These are phyloP conservation scores for Crassisporium funariophilum DNA, from an alignment of 768 basidiomycete species.

Conservation along the genomic window DNA sequence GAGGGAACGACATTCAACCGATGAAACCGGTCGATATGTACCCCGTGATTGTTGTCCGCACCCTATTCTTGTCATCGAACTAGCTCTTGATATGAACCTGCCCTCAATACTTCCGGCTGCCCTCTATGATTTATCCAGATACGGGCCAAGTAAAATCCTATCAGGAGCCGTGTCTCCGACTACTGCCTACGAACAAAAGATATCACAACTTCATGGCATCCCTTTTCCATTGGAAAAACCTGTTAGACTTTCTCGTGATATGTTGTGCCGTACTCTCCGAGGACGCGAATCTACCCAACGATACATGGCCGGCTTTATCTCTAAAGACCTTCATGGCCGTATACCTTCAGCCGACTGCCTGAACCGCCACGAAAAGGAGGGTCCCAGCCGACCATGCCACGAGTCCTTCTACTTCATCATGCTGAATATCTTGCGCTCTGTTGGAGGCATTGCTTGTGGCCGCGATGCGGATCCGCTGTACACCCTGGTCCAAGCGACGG, in stretches of 20 bases:
- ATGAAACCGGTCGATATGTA: conserved; percentile 51
- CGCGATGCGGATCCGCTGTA: conserved; percentile 76
- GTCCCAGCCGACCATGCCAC: conserved; percentile 45
- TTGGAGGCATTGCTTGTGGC: conserved; percentile 71
- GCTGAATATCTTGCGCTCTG: conserved; percentile 69
- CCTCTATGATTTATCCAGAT: conserved; percentile 74
- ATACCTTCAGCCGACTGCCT: conserved; percentile 50
- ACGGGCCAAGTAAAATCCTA: conserved; percentile 70
- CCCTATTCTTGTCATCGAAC: conserved; percentile 69
- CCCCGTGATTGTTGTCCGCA: conserved; percentile 64
- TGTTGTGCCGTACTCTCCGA: conserved; percentile 47
- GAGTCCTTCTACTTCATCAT: conserved; percentile 79
- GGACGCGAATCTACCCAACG: conserved; percentile 70
- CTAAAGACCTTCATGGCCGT: conserved; percentile 52
- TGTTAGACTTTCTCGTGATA: conserved; percentile 37
- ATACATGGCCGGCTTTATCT: conserved; percentile 63
- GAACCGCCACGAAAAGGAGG: conserved; percentile 36
- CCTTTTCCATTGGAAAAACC: conserved; percentile 17
- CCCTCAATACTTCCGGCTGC: conserved; percentile 65
- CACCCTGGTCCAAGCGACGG: conserved; percentile 65
- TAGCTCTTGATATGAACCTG: conserved; percentile 66
- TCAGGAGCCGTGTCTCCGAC: conserved; percentile 45
- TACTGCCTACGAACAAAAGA: conserved; percentile 28
- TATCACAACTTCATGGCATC: conserved; percentile 16
- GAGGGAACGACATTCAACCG: conserved; percentile 59